A percentile compares a stretch with the other conserved stretches of the same genome.
Evolutionary conservation across 306 rosid genomes (phyloP).

Genomic region (Quercus agrifolia): DNA sequence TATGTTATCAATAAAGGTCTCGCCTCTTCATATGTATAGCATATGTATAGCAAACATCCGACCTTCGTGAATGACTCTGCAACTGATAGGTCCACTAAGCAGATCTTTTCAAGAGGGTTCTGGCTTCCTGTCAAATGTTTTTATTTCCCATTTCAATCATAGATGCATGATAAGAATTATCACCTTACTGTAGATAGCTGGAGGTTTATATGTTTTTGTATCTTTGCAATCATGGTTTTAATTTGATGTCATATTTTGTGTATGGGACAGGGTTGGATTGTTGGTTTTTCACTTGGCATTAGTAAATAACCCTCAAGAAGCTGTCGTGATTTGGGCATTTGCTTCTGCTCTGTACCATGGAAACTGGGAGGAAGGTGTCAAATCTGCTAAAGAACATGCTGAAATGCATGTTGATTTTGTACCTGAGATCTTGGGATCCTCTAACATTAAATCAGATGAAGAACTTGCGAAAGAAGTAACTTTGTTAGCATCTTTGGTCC

Average conservation of each 20-base stretch:
- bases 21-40: not conserved
- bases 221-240: not conserved
- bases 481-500: slow-evolving; percentile 56
- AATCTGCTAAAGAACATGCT: slow-evolving; percentile 60
- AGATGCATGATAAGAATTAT: not conserved
- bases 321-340: slow-evolving; percentile 53
- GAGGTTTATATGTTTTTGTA: slow-evolving; percentile 11
- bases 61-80: not conserved
- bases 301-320: slow-evolving; percentile 67
- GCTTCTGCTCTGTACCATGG: slow-evolving; percentile 84
- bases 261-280: slow-evolving; percentile 66
- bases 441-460: slow-evolving; percentile 42
- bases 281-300: slow-evolving; percentile 81
- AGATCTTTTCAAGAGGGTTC: not conserved
- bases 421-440: slow-evolving; percentile 63
- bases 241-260: slow-evolving; percentile 28
- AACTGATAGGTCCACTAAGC: not conserved
- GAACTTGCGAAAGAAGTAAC: slow-evolving; percentile 62
- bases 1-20: not conserved
- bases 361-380: slow-evolving; percentile 62
- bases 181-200: not conserved
- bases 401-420: slow-evolving; percentile 38
- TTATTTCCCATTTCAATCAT: not conserved
- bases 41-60: not conserved
- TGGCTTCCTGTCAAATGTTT: not conserved